Conservation (phyloP, 192 early-diverging fungal genomes). For the Gryganskiella cystojenkinii region DNA sequence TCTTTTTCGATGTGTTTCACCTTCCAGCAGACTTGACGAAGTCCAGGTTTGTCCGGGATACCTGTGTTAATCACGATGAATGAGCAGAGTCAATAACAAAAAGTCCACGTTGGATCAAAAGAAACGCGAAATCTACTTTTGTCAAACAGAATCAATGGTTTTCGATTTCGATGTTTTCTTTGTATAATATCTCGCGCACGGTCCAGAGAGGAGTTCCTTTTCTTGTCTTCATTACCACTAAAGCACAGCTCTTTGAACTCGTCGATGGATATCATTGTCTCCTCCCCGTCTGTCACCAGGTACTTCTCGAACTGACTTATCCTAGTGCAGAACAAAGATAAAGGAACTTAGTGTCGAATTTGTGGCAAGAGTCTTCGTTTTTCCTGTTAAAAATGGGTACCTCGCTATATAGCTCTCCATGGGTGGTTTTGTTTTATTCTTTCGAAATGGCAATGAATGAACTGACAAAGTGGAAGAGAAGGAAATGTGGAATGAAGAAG, state of each 20-base stretch:
- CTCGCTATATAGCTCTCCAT: slow-evolving; percentile 52
- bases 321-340: too few species aligned
- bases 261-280: slow-evolving; percentile 6
- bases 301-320: slow-evolving; percentile 31
- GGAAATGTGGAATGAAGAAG: slow-evolving; percentile 10
- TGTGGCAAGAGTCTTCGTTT: too few species aligned
- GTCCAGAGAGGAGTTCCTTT: not conserved
- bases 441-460: too few species aligned
- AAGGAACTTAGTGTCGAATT: not conserved
- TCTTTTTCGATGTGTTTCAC: too few species aligned
- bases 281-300: slow-evolving; percentile 15
- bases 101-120: not conserved
- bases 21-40: slow-evolving; percentile 75
- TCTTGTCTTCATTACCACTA: too few species aligned
- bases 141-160: not conserved
- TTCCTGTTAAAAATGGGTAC: too few species aligned
- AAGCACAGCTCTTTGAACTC: slow-evolving; percentile 47
- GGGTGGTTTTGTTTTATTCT: too few species aligned
- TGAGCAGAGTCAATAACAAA: not conserved
- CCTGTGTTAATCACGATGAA: slow-evolving; percentile 50
- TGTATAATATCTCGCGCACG: not conserved
- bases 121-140: not conserved
- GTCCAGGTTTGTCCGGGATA: slow-evolving; percentile 74
- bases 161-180: not conserved
- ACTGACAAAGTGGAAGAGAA: too few species aligned